Base-by-base conservation (phyloP, 1,284 basidiomycete genomes). In the Cryptococcus sp. region DNA sequence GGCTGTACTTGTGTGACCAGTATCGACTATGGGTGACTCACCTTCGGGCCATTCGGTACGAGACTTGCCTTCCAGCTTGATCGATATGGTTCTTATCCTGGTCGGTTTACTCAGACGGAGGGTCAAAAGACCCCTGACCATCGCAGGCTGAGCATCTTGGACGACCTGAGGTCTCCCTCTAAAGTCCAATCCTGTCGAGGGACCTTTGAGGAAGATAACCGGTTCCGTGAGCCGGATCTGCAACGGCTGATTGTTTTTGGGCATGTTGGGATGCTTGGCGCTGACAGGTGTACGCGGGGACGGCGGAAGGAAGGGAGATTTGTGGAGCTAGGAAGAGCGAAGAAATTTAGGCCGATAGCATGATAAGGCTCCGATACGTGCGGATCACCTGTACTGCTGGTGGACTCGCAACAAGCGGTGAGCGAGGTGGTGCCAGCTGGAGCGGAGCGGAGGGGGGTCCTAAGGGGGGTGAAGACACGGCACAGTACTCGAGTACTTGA, bases 91-190 rank as follows among this genome's bases (percentile, higher is more conserved):
- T 40, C 88, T 88, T 69, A 99, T 88, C 74, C 88, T 87, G 42
- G 87, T 93, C 0, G 93, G 86, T 73, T 94, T 95, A 49, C 82
- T 81, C 31, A 97, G 82, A 13, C 86, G 85, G 47, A 99, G 81
- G 1, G 87, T 88, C 58, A 98, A 83, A 13, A 97, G 81, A n/a
- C 93, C 95, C 42, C 95, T 84, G 35, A 99, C 82, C 76, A 94
- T 83, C 7, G 92, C 88, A 1, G 90, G 87, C 5, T 85, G 84
- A 0, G 83, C 80, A 65, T 83, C 82, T 20, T 81, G 73, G 10
- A 78, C 73, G 16, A 76, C 72, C 45, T 82, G 78, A 13, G 75
- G 73, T 23, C 80, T 70, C 42, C 83, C 83, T 54, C 86, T 78
- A 45, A 77, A 78, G 53, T 80, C 75, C 42, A 75, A 58, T 15